Evolutionary conservation across 176 grass and related monocot genomes (phyloP), one percentile per base, ranked within the genome.

Genomic region (Carex scoparia): DNA sequence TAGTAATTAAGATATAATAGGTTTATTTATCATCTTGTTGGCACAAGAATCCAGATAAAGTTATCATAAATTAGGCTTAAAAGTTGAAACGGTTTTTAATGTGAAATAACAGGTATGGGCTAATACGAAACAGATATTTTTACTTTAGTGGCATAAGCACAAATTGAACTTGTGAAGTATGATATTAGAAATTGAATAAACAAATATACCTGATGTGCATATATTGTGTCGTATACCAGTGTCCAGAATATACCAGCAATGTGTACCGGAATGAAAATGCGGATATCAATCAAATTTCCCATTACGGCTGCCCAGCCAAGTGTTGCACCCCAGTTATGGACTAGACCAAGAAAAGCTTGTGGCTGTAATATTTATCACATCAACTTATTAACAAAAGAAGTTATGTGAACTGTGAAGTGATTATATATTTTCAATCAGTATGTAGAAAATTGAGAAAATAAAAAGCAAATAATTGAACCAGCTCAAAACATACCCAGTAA

Each of bases 141-240:
- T 63, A 23, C 6, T 31, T 65, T 6, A 65, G 61, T 65, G 62
- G 9, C 62, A 65, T 44, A 46, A 46, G 68, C 68, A 70, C 51
- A 79, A 37, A 38, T 81, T 40, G 54, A 61, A 62, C 15, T 11
- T 81, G 15, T 63, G 37, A n/a, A 63, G 7, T 33, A 31, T 31
- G 13, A 32, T 31, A 27, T 63, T 32, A 4, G 9, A 61, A 61
- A 53, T 28, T 62, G 18, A 60, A 81, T 40, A 64, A n/a, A 28
- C 38, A 40, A 81, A 49, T 40, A 53, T 68, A 91, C 89, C 82
- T 87, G 83, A 85, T 91, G 89, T 53, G 89, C 89, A 54, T 91
- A 91, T 83, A 91, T 91, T 8, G 89, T 91, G 79, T 91, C 89
- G n/a, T 91, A 91, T 54, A 91, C 68, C 53, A 91, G 83, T 38